phyloP scores from a whole-genome alignment of 2,329 filamentous ascomycete genomes.

The Paracamarosporium sp. region DNA sequence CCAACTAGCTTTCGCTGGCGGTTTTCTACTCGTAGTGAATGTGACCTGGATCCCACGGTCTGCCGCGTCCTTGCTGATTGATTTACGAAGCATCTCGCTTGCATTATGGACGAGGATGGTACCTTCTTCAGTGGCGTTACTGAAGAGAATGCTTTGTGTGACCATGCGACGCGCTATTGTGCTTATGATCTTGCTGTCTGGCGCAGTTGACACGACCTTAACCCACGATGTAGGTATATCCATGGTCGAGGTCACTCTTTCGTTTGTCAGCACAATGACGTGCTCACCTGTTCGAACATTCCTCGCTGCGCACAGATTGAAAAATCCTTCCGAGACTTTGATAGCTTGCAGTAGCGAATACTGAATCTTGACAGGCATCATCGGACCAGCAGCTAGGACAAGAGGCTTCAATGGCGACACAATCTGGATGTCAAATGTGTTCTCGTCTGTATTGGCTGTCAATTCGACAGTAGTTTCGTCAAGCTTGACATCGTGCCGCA shows the following conservation, averaged over 20 bases:
- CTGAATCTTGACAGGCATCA: conserved; percentile 6
- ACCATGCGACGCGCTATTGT: conserved; percentile 1
- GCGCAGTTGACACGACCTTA: not conserved
- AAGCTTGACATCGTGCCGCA: conserved; percentile 10
- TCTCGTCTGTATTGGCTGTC: not conserved
- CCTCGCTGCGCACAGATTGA: conserved; percentile 7
- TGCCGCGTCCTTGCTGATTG: conserved; percentile 7
- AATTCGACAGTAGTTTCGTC: conserved; percentile 4
- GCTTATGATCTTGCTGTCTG: conserved; percentile 1
- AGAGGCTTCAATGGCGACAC: conserved; percentile 4
- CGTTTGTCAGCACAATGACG: conserved; percentile 1
- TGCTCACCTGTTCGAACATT: conserved; percentile 8
- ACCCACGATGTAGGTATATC: conserved; percentile 6
- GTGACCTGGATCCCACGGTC: not conserved
- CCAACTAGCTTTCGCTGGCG: too few relatives aligned
- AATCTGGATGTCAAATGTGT: not conserved
- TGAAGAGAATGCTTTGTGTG: conserved; percentile 10
- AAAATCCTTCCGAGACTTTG: conserved; percentile 7
- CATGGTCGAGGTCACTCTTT: conserved; percentile 8
- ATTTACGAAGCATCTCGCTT: conserved; percentile 8
- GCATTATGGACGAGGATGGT: conserved; percentile 9
- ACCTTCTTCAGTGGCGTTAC: conserved; percentile 6
- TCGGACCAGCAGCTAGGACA: not conserved
- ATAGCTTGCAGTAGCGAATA: conserved; percentile 13
- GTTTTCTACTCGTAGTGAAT: too few relatives aligned